phyloP scores from a whole-genome alignment of 2,329 filamentous ascomycete genomes.

The Leptographium flavum region DNA sequence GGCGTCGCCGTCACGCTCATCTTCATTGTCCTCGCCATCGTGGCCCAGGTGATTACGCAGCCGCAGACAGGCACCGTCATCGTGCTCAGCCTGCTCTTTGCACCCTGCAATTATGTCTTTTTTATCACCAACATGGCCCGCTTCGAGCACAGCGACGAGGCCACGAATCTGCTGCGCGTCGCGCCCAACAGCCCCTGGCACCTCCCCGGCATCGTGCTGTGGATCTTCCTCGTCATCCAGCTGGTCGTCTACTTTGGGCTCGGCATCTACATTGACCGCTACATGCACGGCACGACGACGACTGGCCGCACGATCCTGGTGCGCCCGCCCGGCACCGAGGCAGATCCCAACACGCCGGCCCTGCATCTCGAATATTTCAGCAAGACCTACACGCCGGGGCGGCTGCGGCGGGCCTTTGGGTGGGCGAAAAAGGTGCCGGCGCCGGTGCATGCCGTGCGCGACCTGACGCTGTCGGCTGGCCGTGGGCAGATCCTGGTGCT shows the following conservation, averaged over 20 bases:
- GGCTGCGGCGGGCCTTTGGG: constrained; percentile 38
- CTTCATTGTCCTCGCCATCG: constrained; percentile 61
- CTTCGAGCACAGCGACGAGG: constrained; percentile 49
- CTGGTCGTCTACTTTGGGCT: constrained; percentile 65
- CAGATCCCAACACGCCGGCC: constrained; percentile 26
- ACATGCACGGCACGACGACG: constrained; percentile 60
- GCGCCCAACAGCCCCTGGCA: constrained; percentile 54
- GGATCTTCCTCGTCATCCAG: constrained; percentile 64
- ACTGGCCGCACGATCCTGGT: constrained; percentile 39
- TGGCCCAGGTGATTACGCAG: constrained; percentile 60
- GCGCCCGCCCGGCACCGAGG: constrained; percentile 15
- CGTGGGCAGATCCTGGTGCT: constrained; percentile 76
- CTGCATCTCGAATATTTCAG: constrained; percentile 60
- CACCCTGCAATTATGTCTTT: constrained; percentile 77
- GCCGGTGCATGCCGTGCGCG: constrained; percentile 65
- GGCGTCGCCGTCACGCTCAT: constrained; percentile 66
- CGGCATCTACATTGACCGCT: constrained; percentile 58
- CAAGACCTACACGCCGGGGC: constrained; percentile 60
- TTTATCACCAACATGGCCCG: constrained; percentile 64
- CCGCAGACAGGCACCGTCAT: constrained; percentile 50
- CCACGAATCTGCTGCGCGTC: constrained; percentile 44
- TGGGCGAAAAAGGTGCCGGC: constrained; percentile 35
- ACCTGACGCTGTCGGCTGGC: constrained; percentile 54
- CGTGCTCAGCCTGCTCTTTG: constrained; percentile 62
- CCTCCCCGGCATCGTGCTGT: constrained; percentile 61